These are phyloP conservation scores for Meripilus lineatus DNA, from an alignment of 1,284 basidiomycete species.

Conservation along the genomic window DNA sequence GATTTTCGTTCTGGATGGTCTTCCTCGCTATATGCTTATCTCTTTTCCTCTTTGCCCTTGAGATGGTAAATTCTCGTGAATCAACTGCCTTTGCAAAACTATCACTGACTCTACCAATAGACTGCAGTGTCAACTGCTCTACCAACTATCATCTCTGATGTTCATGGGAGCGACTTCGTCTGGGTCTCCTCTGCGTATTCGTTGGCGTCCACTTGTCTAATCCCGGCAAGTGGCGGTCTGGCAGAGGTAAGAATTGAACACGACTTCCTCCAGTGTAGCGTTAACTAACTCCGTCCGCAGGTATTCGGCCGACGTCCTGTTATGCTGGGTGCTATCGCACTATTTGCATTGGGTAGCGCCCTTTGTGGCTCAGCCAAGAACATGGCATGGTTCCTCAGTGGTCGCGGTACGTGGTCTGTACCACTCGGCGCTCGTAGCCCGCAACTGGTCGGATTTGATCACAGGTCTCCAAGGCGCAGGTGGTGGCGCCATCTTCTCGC, in stretches of 20 bases:
- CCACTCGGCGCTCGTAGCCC: not conserved
- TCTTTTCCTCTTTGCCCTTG: constrained; percentile 15
- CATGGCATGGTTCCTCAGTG: constrained; percentile 33
- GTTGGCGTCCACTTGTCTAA: constrained; percentile 24
- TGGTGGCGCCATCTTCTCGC: constrained; percentile 35
- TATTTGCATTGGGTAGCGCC: constrained; percentile 35
- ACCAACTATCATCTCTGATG: constrained; percentile 28
- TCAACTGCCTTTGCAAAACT: not conserved
- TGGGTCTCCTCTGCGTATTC: constrained; percentile 29
- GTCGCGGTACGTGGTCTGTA: constrained; percentile 18
- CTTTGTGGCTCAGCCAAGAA: constrained; percentile 32
- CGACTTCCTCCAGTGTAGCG: not conserved
- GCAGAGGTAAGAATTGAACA: constrained; percentile 11
- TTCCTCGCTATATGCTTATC: constrained; percentile 15
- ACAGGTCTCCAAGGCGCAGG: constrained; percentile 40
- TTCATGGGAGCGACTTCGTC: constrained; percentile 26
- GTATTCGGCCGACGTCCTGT: constrained; percentile 30
- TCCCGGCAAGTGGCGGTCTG: constrained; percentile 26
- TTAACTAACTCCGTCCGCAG: constrained; percentile 8
- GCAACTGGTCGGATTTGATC: not conserved
- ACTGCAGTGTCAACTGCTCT: constrained; percentile 30
- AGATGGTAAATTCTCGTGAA: constrained; percentile 15
- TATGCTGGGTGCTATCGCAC: constrained; percentile 27
- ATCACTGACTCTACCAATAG: constrained; percentile 11
- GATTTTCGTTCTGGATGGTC: constrained; percentile 3